Percentiles rank a stretch among this genome's conserved stretches.
Conservation (phyloP, 495 filamentous ascomycete species). For the Hapsidospora chrysogenum region DNA sequence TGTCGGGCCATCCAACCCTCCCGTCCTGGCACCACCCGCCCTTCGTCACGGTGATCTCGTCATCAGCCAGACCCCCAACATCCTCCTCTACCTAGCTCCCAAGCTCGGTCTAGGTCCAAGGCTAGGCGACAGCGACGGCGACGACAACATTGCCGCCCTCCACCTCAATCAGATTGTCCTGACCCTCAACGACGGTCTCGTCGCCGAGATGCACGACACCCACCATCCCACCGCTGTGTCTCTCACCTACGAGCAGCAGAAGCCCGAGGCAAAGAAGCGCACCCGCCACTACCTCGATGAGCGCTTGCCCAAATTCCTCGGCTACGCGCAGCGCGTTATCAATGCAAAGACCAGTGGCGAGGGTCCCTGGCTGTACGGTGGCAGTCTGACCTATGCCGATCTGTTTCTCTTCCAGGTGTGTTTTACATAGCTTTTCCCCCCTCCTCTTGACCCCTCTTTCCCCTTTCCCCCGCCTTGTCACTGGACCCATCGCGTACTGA, state of each 20-base stretch:
- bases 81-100: slow-evolving; percentile 42
- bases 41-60: slow-evolving; percentile 39
- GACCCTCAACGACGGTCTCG: slow-evolving; percentile 47
- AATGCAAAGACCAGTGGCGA: slow-evolving; percentile 32
- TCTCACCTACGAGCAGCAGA: slow-evolving; percentile 54
- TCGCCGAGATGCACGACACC: slow-evolving; percentile 48
- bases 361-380: slow-evolving; percentile 42
- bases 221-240: slow-evolving; percentile 43
- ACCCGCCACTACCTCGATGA: slow-evolving; percentile 33
- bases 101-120: slow-evolving; percentile 31
- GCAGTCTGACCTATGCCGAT: slow-evolving; percentile 46
- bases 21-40: slow-evolving; percentile 42
- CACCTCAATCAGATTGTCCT: slow-evolving; percentile 38
- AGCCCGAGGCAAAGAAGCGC: slow-evolving; percentile 33
- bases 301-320: slow-evolving; percentile 49
- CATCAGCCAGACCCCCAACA: slow-evolving; percentile 47
- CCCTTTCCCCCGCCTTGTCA: background rate
- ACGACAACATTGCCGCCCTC: slow-evolving; percentile 28
- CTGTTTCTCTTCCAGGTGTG: slow-evolving; percentile 47
- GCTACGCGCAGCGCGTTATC: slow-evolving; percentile 46
- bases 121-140: slow-evolving; percentile 7
- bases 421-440: too few species aligned
- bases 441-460: too few species aligned
- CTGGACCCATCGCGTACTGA: background rate
- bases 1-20: slow-evolving; percentile 26